phyloP scores from a whole-genome alignment of 1,284 basidiomycete genomes.

The Cutaneotrichosporon dermatis region DNA sequence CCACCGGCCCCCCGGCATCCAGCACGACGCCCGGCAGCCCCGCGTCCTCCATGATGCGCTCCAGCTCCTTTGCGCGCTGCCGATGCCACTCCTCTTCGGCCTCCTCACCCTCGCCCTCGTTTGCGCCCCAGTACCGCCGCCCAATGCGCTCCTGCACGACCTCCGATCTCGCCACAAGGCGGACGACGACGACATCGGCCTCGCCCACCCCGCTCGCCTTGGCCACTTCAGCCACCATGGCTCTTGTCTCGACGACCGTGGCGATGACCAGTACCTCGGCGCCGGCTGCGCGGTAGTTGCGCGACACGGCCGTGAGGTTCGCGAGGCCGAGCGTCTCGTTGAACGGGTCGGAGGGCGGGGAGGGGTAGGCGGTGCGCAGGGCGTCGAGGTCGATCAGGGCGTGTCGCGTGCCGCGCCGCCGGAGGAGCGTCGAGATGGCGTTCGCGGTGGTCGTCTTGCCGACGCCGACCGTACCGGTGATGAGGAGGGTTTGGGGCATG shows the following conservation, averaged over 20 bases:
- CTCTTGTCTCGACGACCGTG: background rate
- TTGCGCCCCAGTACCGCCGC: background rate
- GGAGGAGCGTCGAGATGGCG: slow-evolving; percentile 1
- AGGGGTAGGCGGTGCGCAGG: background rate
- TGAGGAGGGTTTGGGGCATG: slow-evolving; percentile 2
- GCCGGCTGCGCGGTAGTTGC: slow-evolving; percentile 3
- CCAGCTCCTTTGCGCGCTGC: slow-evolving; percentile 4
- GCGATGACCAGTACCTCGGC: slow-evolving; percentile 2
- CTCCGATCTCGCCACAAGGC: slow-evolving; percentile 2
- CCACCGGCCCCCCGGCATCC: background rate
- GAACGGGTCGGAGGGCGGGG: background rate
- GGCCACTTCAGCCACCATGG: background rate
- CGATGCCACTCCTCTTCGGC: background rate
- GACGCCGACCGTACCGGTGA: slow-evolving; percentile 4
- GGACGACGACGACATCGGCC: background rate
- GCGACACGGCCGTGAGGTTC: background rate
- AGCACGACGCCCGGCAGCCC: background rate
- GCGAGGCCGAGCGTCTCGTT: background rate
- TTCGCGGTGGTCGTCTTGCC: slow-evolving; percentile 6
- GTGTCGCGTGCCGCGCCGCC: background rate
- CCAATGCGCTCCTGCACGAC: background rate
- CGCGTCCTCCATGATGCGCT: background rate
- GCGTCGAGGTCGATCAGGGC: slow-evolving; percentile 5
- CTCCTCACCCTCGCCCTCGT: background rate
- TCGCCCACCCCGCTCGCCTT: background rate